phyloP scores from a whole-genome alignment of 768 basidiomycete genomes.

The Leucocoprinus sp. region DNA sequence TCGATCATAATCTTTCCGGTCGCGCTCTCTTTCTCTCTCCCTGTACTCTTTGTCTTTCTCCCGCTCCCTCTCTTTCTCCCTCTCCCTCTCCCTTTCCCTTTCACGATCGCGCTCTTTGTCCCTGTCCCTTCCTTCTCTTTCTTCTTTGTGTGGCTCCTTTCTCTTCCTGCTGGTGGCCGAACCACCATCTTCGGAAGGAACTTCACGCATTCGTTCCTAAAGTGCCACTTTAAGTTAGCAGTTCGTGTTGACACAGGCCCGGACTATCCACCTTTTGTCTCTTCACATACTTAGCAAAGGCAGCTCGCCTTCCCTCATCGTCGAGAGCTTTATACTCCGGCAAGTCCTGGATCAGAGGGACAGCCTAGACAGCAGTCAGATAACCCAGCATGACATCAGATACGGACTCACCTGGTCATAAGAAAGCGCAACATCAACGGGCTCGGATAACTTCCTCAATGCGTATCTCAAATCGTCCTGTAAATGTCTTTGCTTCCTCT shows the following conservation, averaged over 20 bases:
- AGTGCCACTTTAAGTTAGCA: neutral
- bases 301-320: slow-evolving; percentile 73
- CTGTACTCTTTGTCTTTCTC: slow-evolving; percentile 27
- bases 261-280: slow-evolving; percentile 71
- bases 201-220: slow-evolving; percentile 72
- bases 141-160: slow-evolving; percentile 60
- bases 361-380: slow-evolving; percentile 33
- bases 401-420: slow-evolving; percentile 68
- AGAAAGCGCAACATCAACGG: slow-evolving; percentile 62
- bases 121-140: slow-evolving; percentile 34
- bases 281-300: slow-evolving; percentile 84
- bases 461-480: slow-evolving; percentile 97
- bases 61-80: slow-evolving; percentile 28
- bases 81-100: slow-evolving; percentile 26
- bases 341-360: slow-evolving; percentile 73
- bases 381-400: neutral
- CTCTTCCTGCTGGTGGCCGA: slow-evolving; percentile 75
- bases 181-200: slow-evolving; percentile 76
- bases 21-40: slow-evolving; percentile 26
- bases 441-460: slow-evolving; percentile 79
- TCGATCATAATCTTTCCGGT: slow-evolving; percentile 29
- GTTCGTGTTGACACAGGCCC: neutral
- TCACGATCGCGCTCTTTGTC: slow-evolving; percentile 27
- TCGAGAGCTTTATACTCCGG: slow-evolving; percentile 84
- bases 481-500: slow-evolving; percentile 76